Conservation (phyloP, 2,329 filamentous ascomycete species). For the Hortaea werneckii region DNA sequence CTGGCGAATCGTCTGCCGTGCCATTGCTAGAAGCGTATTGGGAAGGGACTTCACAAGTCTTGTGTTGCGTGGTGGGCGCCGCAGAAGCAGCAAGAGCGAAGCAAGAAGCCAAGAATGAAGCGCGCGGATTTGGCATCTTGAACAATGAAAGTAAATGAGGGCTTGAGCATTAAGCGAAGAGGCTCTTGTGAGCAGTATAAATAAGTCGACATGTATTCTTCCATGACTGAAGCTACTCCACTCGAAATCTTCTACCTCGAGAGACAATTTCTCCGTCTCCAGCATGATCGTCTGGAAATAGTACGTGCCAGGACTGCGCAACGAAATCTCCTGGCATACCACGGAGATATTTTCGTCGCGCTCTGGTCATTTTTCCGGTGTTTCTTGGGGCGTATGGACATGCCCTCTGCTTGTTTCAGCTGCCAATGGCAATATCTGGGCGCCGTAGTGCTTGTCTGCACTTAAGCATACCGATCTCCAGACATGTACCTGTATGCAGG, state of each 20-base stretch:
- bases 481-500: background rate
- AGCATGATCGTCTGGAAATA: too few relatives aligned
- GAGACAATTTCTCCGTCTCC: background rate
- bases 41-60: conserved; percentile 11
- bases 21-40: conserved; percentile 26
- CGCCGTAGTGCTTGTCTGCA: background rate
- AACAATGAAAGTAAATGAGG: background rate
- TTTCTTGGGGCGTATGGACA: background rate
- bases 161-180: background rate
- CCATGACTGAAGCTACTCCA: background rate
- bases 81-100: background rate
- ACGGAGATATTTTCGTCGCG: background rate
- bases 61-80: background rate
- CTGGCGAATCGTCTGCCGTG: conserved; percentile 31
- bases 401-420: background rate
- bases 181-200: background rate
- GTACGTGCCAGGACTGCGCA: background rate
- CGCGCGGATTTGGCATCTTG: background rate
- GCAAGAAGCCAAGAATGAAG: background rate
- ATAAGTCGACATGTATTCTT: background rate
- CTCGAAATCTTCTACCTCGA: background rate
- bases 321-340: background rate
- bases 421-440: background rate
- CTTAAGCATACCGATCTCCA: background rate
- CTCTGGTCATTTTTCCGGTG: background rate